These are phyloP conservation scores for Blastomyces gilchristii DNA, from an alignment of 2,329 filamentous ascomycete species.

Conservation along the genomic window DNA sequence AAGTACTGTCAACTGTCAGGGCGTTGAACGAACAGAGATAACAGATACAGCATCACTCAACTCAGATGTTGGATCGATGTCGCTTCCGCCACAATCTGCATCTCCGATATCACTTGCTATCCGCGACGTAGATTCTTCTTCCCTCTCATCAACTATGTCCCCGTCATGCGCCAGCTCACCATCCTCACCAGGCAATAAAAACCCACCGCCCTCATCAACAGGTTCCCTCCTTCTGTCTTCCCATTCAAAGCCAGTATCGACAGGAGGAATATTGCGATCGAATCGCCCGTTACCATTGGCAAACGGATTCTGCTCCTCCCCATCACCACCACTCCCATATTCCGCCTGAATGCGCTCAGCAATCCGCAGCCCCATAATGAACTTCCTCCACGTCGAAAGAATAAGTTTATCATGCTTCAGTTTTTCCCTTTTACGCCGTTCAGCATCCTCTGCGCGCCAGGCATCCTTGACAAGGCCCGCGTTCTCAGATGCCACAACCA, in stretches of 20 bases:
- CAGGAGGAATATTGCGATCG: conserved; percentile 6
- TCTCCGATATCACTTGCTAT: background rate
- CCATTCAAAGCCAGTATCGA: background rate
- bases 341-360: conserved; percentile 65
- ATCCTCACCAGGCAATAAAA: conserved; percentile 25
- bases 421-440: conserved; percentile 67
- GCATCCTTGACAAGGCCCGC: conserved; percentile 64
- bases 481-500: conserved; percentile 77
- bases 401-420: conserved; percentile 68
- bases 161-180: conserved; percentile 9
- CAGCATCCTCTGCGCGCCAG: conserved; percentile 65
- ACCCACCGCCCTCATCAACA: conserved; percentile 22
- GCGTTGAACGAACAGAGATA: conserved; percentile 1
- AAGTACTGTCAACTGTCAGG: background rate
- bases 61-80: conserved; percentile 8
- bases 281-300: conserved; percentile 12
- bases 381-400: conserved; percentile 71
- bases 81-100: background rate
- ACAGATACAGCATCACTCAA: conserved; percentile 12
- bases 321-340: conserved; percentile 46
- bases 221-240: background rate
- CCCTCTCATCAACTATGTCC: conserved; percentile 2
- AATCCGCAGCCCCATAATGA: conserved; percentile 76
- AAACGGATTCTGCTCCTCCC: conserved; percentile 30
- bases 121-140: background rate